These are phyloP conservation scores for Neonectria ditissima DNA, from an alignment of 2,329 filamentous ascomycete species.

Conservation along the genomic window DNA sequence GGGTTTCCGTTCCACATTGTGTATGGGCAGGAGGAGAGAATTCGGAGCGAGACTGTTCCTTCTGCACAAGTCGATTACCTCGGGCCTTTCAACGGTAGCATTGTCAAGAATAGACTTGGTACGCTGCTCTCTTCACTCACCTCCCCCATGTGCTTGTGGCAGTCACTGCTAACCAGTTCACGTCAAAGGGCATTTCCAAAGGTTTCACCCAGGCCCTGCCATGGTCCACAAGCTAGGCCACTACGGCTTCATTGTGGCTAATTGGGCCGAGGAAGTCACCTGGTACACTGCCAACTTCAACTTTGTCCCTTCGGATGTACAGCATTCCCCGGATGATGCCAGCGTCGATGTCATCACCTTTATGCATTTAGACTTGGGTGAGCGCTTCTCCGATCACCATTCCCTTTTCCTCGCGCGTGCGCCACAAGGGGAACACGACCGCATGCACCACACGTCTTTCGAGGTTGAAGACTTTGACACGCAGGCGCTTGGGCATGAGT, in stretches of 20 bases:
- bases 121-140: not conserved
- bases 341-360: slow-evolving; percentile 55
- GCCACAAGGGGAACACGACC: not conserved
- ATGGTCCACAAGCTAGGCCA: slow-evolving; percentile 24
- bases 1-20: slow-evolving; percentile 11
- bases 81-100: slow-evolving; percentile 9
- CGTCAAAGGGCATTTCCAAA: slow-evolving; percentile 20
- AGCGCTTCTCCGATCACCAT: slow-evolving; percentile 65
- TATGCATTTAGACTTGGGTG: slow-evolving; percentile 65
- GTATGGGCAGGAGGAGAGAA: slow-evolving; percentile 6
- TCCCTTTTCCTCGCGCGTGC: slow-evolving; percentile 3
- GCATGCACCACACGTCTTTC: slow-evolving; percentile 40
- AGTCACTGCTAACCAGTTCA: too few relatives aligned
- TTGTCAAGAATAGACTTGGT: slow-evolving; percentile 8
- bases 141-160: not conserved
- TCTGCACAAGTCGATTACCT: not conserved
- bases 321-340: slow-evolving; percentile 28
- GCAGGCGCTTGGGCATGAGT: slow-evolving; percentile 70
- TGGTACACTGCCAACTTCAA: slow-evolving; percentile 52
- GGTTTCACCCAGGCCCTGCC: slow-evolving; percentile 9
- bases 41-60: not conserved
- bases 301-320: slow-evolving; percentile 52
- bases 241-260: slow-evolving; percentile 18
- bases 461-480: slow-evolving; percentile 71
- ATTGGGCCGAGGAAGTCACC: slow-evolving; percentile 31